Evolutionary conservation across 1,284 basidiomycete species (phyloP).

Genomic region (Veloboletus limbatus): DNA sequence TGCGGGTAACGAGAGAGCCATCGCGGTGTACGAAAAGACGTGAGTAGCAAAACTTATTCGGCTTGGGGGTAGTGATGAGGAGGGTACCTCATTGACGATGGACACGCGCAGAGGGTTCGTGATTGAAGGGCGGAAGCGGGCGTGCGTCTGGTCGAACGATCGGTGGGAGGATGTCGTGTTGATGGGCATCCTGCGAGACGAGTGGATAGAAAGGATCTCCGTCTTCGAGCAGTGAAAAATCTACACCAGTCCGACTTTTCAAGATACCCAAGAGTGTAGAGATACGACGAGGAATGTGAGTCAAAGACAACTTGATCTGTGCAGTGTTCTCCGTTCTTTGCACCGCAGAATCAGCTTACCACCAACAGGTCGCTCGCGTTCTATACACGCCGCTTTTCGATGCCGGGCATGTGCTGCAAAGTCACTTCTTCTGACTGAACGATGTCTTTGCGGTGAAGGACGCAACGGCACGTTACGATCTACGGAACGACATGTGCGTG

Average conservation of each 20-base stretch:
- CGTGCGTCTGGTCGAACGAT: conserved; percentile 28
- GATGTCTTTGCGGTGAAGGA: no score
- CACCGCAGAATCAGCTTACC: conserved; percentile 40
- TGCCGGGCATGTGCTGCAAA: conserved; percentile 38
- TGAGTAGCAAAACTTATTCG: conserved; percentile 19
- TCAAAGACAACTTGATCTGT: no score
- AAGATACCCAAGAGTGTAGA: conserved; percentile 10
- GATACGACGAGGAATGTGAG: no score
- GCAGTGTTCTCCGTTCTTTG: no score
- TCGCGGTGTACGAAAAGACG: conserved; percentile 35
- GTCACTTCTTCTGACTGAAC: no score
- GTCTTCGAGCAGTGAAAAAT: conserved; percentile 20
- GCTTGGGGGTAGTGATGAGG: not conserved
- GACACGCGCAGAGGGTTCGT: conserved; percentile 26
- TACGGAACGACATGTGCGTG: no score
- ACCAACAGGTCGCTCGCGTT: conserved; percentile 37
- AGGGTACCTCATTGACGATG: not conserved
- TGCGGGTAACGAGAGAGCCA: conserved; percentile 31
- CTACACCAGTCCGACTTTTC: not conserved
- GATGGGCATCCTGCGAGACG: conserved; percentile 34
- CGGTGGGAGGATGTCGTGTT: conserved; percentile 29
- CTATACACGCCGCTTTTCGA: conserved; percentile 39
- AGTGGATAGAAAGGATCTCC: conserved; percentile 29
- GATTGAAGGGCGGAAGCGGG: conserved; percentile 32
- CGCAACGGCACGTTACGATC: no score